phyloP scores from a whole-genome alignment of 129 eudicot genomes.

The Chrysanthemum lavandulifolium region DNA sequence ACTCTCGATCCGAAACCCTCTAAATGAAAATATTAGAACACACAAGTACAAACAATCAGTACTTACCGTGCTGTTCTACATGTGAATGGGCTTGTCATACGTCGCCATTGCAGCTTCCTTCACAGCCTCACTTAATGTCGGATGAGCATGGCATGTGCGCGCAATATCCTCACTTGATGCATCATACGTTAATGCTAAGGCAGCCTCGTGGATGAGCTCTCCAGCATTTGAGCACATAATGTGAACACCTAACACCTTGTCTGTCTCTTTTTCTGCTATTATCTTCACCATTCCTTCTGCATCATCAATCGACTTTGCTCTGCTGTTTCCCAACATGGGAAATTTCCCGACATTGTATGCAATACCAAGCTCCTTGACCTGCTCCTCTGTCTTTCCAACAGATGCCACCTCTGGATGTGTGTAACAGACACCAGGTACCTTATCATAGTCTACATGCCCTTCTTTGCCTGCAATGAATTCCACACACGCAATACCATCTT shows the following conservation, averaged over 20 bases:
- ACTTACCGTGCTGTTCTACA: constrained; percentile 27
- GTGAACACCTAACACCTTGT: constrained; percentile 76
- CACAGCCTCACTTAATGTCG: constrained; percentile 89
- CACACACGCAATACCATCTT: constrained; percentile 83
- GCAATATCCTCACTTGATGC: constrained; percentile 94
- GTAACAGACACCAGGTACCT: constrained; percentile 86
- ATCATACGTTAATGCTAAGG: constrained; percentile 66
- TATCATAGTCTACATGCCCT: constrained; percentile 84
- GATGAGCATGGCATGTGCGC: constrained; percentile 92
- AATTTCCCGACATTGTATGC: constrained; percentile 71
- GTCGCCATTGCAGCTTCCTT: constrained; percentile 97
- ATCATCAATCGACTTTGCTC: constrained; percentile 85
- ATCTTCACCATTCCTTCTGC: constrained; percentile 86
- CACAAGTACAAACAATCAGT: background rate
- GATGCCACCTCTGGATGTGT: constrained; percentile 87
- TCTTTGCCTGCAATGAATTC: constrained; percentile 75
- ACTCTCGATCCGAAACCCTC: background rate
- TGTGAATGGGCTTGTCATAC: constrained; percentile 82
- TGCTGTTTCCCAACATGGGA: constrained; percentile 74
- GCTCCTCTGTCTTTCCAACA: constrained; percentile 89
- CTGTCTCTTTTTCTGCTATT: constrained; percentile 75
- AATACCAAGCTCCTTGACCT: constrained; percentile 66
- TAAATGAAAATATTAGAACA: background rate
- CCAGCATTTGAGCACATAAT: constrained; percentile 89
- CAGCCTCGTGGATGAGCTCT: constrained; percentile 87